Percentiles rank a stretch among this genome's conserved stretches.
These are phyloP conservation scores for Jacaranda copaia DNA, from an alignment of 257 asterid genomes.

Conservation along the genomic window DNA sequence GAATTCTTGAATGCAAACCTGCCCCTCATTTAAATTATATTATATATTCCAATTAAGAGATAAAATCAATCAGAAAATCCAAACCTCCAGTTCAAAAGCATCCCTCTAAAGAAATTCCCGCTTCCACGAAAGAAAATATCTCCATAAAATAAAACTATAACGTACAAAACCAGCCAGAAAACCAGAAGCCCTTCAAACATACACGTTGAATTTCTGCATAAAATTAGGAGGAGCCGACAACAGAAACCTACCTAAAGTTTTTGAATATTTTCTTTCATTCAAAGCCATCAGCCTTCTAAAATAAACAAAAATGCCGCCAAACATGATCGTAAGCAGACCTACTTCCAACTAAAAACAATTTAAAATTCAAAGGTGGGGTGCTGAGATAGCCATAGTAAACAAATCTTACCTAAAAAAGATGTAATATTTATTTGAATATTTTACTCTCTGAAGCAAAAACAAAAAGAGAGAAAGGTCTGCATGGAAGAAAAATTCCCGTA, in stretches of 20 bases:
- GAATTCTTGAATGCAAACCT: conserved; percentile 31
- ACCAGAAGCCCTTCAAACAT: conserved; percentile 28
- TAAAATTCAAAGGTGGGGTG: conserved; percentile 50
- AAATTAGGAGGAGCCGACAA: conserved; percentile 51
- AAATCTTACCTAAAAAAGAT: neutral
- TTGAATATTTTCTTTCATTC: conserved; percentile 45
- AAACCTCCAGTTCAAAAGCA: conserved; percentile 50
- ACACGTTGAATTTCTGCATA: conserved; percentile 38
- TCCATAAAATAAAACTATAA: conserved; percentile 26
- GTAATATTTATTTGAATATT: conserved; percentile 26
- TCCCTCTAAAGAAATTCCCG: conserved; percentile 35
- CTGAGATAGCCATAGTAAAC: conserved; percentile 32
- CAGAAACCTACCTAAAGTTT: conserved; percentile 56
- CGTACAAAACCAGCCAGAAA: conserved; percentile 29
- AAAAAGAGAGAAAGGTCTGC: conserved; percentile 34
- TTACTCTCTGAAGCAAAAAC: conserved; percentile 27
- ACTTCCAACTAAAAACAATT: conserved; percentile 54
- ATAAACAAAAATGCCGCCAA: conserved; percentile 55
- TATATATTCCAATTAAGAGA: conserved; percentile 36
- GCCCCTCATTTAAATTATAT: conserved; percentile 23
- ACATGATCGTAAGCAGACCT: conserved; percentile 46
- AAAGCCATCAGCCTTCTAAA: conserved; percentile 56
- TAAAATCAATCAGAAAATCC: conserved; percentile 54
- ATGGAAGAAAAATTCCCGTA: conserved; percentile 37
- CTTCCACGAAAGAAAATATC: conserved; percentile 31